Conservation (phyloP, 352 stramenopile species). For the Ophiocytium majus region DNA sequence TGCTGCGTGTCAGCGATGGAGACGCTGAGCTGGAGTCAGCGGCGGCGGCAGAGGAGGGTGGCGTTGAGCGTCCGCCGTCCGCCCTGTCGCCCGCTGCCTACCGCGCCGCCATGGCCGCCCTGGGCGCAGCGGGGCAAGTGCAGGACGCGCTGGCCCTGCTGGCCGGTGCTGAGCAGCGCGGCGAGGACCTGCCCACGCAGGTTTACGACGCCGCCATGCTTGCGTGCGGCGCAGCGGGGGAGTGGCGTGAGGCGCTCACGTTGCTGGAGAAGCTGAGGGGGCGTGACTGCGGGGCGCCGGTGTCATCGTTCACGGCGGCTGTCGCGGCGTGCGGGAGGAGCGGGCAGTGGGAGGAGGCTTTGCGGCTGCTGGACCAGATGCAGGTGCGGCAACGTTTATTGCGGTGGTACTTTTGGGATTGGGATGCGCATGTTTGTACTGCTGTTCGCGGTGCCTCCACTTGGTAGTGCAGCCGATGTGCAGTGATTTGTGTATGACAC, state of each 20-base stretch:
- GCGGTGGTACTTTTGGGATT: too few relatives aligned
- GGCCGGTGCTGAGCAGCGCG: not conserved
- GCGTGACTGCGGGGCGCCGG: too few relatives aligned
- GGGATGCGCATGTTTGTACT: too few relatives aligned
- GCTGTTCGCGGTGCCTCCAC: too few relatives aligned
- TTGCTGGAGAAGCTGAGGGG: slow-evolving; percentile 20
- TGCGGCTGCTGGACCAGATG: slow-evolving; percentile 25
- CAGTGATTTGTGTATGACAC: too few relatives aligned
- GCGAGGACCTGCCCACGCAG: not conserved
- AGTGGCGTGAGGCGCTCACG: slow-evolving; percentile 22
- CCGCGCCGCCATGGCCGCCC: not conserved
- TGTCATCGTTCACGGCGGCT: slow-evolving; percentile 4
- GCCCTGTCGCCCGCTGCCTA: not conserved
- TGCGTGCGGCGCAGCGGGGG: slow-evolving; percentile 12
- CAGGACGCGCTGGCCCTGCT: slow-evolving; percentile 3
- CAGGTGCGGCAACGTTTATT: too few relatives aligned
- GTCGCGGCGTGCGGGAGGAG: slow-evolving; percentile 15
- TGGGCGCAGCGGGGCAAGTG: not conserved
- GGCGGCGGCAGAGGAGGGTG: too few relatives aligned
- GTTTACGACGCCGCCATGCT: slow-evolving; percentile 16
- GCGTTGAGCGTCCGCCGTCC: not conserved
- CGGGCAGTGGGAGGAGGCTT: slow-evolving; percentile 13
- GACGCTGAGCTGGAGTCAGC: not conserved
- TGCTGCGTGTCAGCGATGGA: too few relatives aligned
- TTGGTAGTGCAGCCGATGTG: too few relatives aligned